Base-by-base conservation (phyloP, 129 eudicot species). In the Chrysanthemum makinoi region DNA sequence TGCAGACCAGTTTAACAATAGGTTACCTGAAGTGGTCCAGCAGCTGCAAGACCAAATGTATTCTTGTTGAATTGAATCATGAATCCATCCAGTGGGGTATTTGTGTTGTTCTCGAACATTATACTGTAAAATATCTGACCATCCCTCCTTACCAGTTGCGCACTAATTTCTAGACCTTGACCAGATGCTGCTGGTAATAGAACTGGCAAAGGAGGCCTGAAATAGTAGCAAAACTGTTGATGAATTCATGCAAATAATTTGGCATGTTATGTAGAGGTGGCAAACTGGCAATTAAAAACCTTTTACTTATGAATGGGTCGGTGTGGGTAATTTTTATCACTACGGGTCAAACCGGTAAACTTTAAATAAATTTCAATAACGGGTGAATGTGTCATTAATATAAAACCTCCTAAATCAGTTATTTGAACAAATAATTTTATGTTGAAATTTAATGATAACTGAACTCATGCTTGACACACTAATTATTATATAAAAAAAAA, bases 61-160 rank as follows among this genome's bases (percentile, higher is more conserved):
- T 94, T 94, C 79, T 89, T 90, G 80, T 94, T 94, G 81, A 94
- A 94, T 79, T 94, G 99, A 57, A 94, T 94, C 99, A 89, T 87
- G 69, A 94, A 90, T 26, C 99, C 99, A 72, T 94, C 99, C 54
- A 94, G 85, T 18, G 88, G 84, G 26, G 72, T 28, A 52, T 82
- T 84, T 47, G 97, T 72, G 70, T 87, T 94, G 85, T 94, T 94
- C 78, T 94, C 93, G 60, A 94, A 86, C 72, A 79, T 72, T 83
- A 94, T 72, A 83, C 93, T 90, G 89, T 94, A 94, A 28, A 83
- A 94, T 76, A 90, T 72, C 68, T 94, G 95, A 11, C 99, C 96
- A 66, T 94, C 99, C 85, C 81, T 94, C 55, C 99, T 82, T 61
- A 84, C 63, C 75, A 94, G 55, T 74, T 89, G 95, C 49, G 89